Evolutionary conservation across 352 stramenopile species (phyloP).

Genomic region (Pythium volutum): DNA sequence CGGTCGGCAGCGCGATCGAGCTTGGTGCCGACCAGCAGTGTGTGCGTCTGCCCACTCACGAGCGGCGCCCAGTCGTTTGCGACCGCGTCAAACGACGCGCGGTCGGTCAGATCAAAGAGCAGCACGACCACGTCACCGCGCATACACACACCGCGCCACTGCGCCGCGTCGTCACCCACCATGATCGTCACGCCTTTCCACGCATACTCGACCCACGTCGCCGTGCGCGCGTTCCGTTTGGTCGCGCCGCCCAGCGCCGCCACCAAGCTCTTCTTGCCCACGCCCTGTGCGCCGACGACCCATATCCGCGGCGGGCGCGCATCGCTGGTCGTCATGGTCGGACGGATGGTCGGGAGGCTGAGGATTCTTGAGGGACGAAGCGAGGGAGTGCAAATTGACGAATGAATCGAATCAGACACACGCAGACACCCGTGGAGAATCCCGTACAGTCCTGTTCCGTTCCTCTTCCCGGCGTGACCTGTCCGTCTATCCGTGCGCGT

Average conservation of each 20-base stretch:
- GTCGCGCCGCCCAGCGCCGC: slow-evolving; percentile 38
- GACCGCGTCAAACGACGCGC: slow-evolving; percentile 88
- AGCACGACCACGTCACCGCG: slow-evolving; percentile 36
- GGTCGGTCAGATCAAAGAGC: slow-evolving; percentile 97
- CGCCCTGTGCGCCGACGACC: slow-evolving; percentile 40
- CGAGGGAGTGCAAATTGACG: not conserved
- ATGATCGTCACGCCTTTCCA: slow-evolving; percentile 3
- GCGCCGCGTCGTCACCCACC: not conserved
- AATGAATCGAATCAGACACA: not conserved
- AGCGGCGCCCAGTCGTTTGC: slow-evolving; percentile 16
- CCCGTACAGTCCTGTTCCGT: too few species aligned
- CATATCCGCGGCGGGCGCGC: slow-evolving; percentile 7
- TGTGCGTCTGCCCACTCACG: not conserved
- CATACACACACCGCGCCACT: slow-evolving; percentile 6
- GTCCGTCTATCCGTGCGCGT: too few species aligned
- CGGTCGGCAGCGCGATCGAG: slow-evolving; percentile 34
- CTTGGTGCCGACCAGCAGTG: slow-evolving; percentile 50
- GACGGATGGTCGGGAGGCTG: too few species aligned
- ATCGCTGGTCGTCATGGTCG: slow-evolving; percentile 15
- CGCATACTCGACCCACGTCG: not conserved
- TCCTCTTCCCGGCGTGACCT: too few species aligned
- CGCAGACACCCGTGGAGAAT: too few species aligned
- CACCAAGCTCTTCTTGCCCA: slow-evolving; percentile 53
- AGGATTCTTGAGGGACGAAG: not conserved
- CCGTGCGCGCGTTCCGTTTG: not conserved